Base-by-base conservation (phyloP, 352 stramenopile genomes). In the Phytophthora pluvialis region DNA sequence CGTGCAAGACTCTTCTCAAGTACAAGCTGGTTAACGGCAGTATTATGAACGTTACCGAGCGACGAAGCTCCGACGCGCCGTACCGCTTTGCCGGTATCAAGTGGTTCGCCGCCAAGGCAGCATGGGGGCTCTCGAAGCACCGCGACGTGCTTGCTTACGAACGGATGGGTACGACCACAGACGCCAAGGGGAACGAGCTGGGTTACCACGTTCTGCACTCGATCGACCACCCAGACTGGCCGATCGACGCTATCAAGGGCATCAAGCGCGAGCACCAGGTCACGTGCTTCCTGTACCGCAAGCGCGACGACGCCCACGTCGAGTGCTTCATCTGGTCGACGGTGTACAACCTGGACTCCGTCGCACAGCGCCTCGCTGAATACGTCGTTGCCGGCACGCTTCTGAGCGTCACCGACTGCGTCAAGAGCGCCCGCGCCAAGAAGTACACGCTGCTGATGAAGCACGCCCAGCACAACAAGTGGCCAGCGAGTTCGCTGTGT, bases 141-240 rank as follows among this genome's bases (percentile, higher is more conserved):
- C 72, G 70, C 25, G 75, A 83, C 36, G 62, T 81, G 31, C 64
- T 83, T 15, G 70, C 72, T 26, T 83, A 81, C 40, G 75, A 83
- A 42, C 73, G 79, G 11, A 88, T 86, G 77, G 79, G 79, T 1
- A 81, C 70, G 33, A 84, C 74, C 47, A 74, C 60, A 1, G 79
- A 88, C 40, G 65, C 67, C 9, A 76, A 71, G 3, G 78, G 78
- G 7, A 81, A 82, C 5, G 65, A 78, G 8, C 52, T 88, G 5
- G 79, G 67, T 31, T 88, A 80, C 43, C 76, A 88, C 59, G 75
- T 88, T 3, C 28, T 84, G 32, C 76, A 86, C 68, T 88, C 76
- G 45, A 88, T 88, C 48, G 79, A 86, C 36, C 79, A 80, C 39
- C 67, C 77, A 3, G 74, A 84, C 47, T 88, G 71, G 72, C 72